A percentile compares a stretch with the other conserved stretches of the same genome.
Conservation (phyloP, 192 early-diverging fungal species). For the Chytriomyces sp. region DNA sequence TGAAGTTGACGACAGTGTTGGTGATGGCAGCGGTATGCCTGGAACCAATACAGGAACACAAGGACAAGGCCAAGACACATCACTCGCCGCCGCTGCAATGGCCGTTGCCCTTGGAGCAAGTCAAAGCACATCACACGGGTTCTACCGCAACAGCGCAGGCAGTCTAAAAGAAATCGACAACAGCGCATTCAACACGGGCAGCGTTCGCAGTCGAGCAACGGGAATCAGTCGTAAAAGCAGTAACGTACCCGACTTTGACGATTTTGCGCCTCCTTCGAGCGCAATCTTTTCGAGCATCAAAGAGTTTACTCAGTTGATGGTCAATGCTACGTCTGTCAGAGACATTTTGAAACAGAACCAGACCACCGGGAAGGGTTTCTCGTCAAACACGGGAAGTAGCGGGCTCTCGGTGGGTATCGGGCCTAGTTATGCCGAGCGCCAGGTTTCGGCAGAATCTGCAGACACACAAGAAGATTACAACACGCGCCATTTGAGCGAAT, state of each 20-base stretch:
- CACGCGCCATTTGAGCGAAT: not conserved
- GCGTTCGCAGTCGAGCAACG: too few species aligned
- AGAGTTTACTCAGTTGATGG: not conserved
- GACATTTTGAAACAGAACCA: not conserved
- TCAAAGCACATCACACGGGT: not conserved
- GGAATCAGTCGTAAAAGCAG: not conserved
- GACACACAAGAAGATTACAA: not conserved
- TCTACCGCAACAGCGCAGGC: not conserved
- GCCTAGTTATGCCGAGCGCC: not conserved
- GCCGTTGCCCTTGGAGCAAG: not conserved
- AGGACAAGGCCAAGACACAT: not conserved
- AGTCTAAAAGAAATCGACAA: not conserved
- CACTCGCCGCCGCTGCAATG: not conserved
- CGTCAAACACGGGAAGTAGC: not conserved
- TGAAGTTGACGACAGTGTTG: not conserved
- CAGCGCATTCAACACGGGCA: too few species aligned
- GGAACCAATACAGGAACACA: not conserved
- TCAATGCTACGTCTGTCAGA: not conserved
- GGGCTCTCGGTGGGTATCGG: not conserved
- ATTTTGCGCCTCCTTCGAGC: not conserved
- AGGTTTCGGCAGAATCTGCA: not conserved
- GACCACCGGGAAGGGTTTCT: not conserved
- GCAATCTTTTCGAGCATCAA: not conserved
- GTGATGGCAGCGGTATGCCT: not conserved
- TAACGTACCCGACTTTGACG: not conserved